Evolutionary conservation across 176 grass and related monocot species (phyloP).

Genomic region (Dactylis glomerata): DNA sequence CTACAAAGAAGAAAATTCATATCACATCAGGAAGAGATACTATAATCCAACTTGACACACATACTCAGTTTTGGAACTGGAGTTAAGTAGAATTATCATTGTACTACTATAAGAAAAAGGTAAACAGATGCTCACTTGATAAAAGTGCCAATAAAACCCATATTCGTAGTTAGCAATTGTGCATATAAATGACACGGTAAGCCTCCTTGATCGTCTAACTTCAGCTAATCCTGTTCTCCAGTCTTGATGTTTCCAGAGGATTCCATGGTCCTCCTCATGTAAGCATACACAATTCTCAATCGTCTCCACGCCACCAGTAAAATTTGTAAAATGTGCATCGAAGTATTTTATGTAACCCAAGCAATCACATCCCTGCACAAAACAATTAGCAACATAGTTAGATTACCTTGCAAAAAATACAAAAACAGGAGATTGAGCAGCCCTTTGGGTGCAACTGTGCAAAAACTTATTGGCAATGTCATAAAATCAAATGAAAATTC

Average conservation of each 20-base stretch:
- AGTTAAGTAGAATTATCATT: background rate
- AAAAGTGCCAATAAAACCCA: conserved; percentile 99
- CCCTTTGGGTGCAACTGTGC: background rate
- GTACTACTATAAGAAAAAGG: background rate
- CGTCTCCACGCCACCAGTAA: conserved; percentile 90
- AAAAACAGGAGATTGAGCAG: background rate
- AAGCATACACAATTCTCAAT: conserved; percentile 99
- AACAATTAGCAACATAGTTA: background rate
- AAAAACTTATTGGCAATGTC: background rate
- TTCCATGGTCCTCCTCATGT: conserved; percentile 98
- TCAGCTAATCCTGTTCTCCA: conserved; percentile 99
- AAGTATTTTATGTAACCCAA: conserved; percentile 98
- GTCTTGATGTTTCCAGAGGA: conserved; percentile 99
- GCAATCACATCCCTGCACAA: conserved; percentile 92
- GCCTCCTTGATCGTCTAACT: conserved; percentile 96
- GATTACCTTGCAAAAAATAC: background rate
- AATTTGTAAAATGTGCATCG: conserved; percentile 98
- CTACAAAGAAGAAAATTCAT: conserved; percentile 33
- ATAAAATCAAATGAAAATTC: background rate
- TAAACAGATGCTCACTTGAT: conserved; percentile 32
- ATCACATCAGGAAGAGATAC: background rate
- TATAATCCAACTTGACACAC: background rate
- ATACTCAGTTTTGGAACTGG: background rate
- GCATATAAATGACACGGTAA: conserved; percentile 96
- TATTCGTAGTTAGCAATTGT: conserved; percentile 99